Evolutionary conservation across 2,329 filamentous ascomycete genomes (phyloP), one percentile per base, ranked within the genome.

Genomic region (Xylariaceae sp.): DNA sequence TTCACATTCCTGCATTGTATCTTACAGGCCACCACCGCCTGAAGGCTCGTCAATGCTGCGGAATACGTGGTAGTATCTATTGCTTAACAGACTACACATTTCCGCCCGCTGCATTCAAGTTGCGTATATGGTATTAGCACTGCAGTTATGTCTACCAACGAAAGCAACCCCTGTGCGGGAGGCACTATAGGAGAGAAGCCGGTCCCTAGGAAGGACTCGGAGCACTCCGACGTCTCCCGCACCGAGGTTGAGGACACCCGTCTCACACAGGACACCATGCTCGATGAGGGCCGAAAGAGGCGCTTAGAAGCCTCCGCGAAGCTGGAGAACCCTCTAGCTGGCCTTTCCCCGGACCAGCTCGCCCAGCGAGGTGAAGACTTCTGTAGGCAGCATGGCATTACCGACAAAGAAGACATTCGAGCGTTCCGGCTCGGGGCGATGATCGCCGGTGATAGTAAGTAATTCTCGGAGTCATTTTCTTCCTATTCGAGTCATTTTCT

Each of bases 371-470:
- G 85, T 12, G 81, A 83, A 50, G 76, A 78, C 4, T 89, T 87
- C 69, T 86, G 83, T 21, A 71, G 77, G 23, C 73, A 79, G 46
- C 77, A 88, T 64, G 79, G 80, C 23, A 74, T 87, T 51, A 80
- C 78, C 4, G 78, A 78, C 16, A 79, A 82, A 17, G 79, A 82
- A 12, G 83, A 87, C 64, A 72, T 86, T 28, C 78, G 83, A 9
- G 82, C 82, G 4, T 88, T 88, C 65, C 79, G 79, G 16, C 75
- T 86, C 19, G 85, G 85, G 5, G 85, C 85, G 41, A 77, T 85
- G 53, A 77, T 87, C 54, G 83, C 85, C 0, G 83, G 76, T 14
- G 75, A 81, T 39, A 75, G n/a, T n/a, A n/a, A n/a, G n/a, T n/a
- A n/a, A n/a, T n/a, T n/a, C n/a, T n/a, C n/a, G n/a, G n/a, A n/a